A percentile compares a stretch with the other conserved stretches of the same genome.
Conservation (phyloP, 2,329 filamentous ascomycete genomes). For the Scolecobasidium constrictum region DNA sequence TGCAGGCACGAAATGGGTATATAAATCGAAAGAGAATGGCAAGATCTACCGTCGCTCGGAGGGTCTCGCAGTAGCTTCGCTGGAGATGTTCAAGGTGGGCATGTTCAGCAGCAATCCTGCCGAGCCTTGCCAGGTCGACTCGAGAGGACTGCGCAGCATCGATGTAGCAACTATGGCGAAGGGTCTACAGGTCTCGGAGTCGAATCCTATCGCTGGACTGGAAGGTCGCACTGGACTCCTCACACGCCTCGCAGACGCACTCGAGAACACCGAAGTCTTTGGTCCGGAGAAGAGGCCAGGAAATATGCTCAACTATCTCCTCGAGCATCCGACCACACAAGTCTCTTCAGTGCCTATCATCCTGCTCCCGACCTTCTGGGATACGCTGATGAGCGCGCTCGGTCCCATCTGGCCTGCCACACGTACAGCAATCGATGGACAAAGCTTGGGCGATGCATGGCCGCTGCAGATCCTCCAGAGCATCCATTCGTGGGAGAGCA, state of each 20-base stretch:
- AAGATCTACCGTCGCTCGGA: conserved; percentile 76
- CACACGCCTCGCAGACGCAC: conserved; percentile 60
- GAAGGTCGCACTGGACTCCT: conserved; percentile 76
- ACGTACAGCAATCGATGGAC: conserved; percentile 75
- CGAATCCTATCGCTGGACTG: conserved; percentile 74
- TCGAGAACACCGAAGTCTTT: conserved; percentile 75
- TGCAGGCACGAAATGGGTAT: conserved; percentile 82
- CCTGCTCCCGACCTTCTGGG: conserved; percentile 79
- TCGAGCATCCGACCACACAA: conserved; percentile 81
- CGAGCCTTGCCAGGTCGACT: conserved; percentile 86
- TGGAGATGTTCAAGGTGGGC: conserved; percentile 92
- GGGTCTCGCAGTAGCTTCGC: conserved; percentile 65
- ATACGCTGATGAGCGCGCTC: conserved; percentile 77
- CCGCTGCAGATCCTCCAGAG: conserved; percentile 76
- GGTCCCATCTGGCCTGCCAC: conserved; percentile 80
- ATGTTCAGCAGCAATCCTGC: conserved; percentile 71
- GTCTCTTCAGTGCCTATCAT: conserved; percentile 83
- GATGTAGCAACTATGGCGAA: conserved; percentile 65
- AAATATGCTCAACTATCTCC: conserved; percentile 92
- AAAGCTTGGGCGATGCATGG: conserved; percentile 89
- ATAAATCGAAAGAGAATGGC: conserved; percentile 83
- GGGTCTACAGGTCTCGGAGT: conserved; percentile 72
- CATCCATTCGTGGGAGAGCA: conserved; percentile 65
- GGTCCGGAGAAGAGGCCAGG: conserved; percentile 76
- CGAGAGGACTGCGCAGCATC: conserved; percentile 61